phyloP scores from a whole-genome alignment of 2,329 filamentous ascomycete genomes.

The Parastagonospora avenae region DNA sequence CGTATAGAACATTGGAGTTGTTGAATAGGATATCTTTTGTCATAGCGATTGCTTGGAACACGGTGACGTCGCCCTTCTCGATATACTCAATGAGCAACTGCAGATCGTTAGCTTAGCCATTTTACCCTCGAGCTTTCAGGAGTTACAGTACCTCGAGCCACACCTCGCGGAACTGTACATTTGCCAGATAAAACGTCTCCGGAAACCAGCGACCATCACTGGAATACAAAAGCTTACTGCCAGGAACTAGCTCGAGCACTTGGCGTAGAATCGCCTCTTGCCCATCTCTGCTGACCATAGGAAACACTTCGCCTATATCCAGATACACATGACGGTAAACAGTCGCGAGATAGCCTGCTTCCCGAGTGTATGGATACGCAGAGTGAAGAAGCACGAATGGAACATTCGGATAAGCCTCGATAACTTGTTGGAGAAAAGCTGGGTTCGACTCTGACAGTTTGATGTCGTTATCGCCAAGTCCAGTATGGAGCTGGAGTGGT shows the following conservation, averaged over 20 bases:
- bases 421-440: constrained; percentile 74
- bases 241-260: constrained; percentile 75
- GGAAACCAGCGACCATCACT: constrained; percentile 81
- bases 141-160: constrained; percentile 63
- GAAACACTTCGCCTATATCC: constrained; percentile 83
- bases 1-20: constrained; percentile 78
- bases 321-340: constrained; percentile 81
- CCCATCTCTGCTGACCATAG: constrained; percentile 75
- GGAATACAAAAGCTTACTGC: constrained; percentile 77
- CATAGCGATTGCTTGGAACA: constrained; percentile 66
- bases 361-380: constrained; percentile 79
- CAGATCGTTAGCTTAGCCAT: constrained; percentile 3
- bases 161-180: constrained; percentile 72
- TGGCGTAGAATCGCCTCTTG: constrained; percentile 74
- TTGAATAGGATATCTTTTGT: constrained; percentile 73
- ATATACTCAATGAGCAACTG: constrained; percentile 72
- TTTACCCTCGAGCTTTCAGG: background rate
- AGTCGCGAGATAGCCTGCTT: constrained; percentile 77
- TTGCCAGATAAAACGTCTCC: constrained; percentile 76
- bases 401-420: constrained; percentile 69
- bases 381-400: constrained; percentile 81
- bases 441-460: constrained; percentile 72
- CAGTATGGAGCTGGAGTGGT: constrained; percentile 83
- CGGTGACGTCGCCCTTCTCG: constrained; percentile 64
- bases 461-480: constrained; percentile 80